phyloP scores from a whole-genome alignment of 2,329 filamentous ascomycete genomes.

The Aspergillus phoenicis region DNA sequence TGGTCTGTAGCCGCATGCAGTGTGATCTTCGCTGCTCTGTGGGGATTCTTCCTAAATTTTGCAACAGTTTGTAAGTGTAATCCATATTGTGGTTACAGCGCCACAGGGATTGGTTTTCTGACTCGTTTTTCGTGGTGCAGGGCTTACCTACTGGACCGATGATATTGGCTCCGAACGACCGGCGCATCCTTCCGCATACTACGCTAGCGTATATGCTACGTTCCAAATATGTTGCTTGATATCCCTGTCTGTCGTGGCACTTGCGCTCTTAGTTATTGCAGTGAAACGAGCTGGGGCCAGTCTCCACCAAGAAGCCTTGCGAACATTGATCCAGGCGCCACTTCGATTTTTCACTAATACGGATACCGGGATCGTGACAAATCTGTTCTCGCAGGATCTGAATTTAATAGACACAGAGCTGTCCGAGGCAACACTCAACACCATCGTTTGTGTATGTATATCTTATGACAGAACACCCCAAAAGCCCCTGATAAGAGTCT shows the following conservation, averaged over 20 bases:
- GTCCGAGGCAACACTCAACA: constrained; percentile 10
- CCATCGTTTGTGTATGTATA: constrained; percentile 19
- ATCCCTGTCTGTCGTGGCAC: not conserved
- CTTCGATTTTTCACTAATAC: constrained; percentile 49
- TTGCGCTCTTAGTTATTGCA: constrained; percentile 21
- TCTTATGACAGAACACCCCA: not conserved
- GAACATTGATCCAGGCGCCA: constrained; percentile 33
- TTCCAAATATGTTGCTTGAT: constrained; percentile 29
- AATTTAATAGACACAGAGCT: constrained; percentile 51
- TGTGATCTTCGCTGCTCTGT: constrained; percentile 24
- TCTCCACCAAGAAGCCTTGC: constrained; percentile 27
- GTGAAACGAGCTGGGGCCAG: constrained; percentile 25
- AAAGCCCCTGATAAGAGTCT: not conserved
- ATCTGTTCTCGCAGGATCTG: constrained; percentile 53
- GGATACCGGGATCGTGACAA: constrained; percentile 50
- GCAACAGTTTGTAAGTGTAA: constrained; percentile 19
- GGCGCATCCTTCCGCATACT: constrained; percentile 25
- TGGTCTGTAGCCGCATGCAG: constrained; percentile 15
- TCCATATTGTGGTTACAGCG: not conserved
- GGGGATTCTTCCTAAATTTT: constrained; percentile 30
- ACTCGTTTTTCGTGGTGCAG: not conserved
- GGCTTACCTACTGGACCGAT: constrained; percentile 27
- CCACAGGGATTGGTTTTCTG: not conserved
- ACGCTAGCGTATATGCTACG: constrained; percentile 30
- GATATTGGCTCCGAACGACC: constrained; percentile 20